These are phyloP conservation scores for Eucalyptus urophylla DNA, from an alignment of 345 rosid species.

Conservation along the genomic window DNA sequence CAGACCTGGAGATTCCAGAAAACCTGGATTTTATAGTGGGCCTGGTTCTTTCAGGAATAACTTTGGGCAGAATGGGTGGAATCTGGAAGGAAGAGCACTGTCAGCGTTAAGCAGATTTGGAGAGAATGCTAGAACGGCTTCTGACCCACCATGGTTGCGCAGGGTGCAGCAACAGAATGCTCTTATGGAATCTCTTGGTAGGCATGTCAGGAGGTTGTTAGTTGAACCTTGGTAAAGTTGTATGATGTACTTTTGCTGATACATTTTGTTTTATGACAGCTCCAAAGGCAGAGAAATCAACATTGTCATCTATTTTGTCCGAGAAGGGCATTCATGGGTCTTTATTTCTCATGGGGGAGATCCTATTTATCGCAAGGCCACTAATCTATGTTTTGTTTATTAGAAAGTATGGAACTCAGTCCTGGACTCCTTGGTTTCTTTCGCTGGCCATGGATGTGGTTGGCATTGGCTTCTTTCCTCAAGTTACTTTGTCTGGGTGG, in stretches of 20 bases:
- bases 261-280: slow-evolving; percentile 12
- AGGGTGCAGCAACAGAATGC: slow-evolving; percentile 60
- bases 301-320: slow-evolving; percentile 41
- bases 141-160: slow-evolving; percentile 37
- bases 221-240: not conserved
- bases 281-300: slow-evolving; percentile 20
- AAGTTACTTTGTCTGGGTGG: slow-evolving; percentile 9
- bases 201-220: not conserved
- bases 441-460: slow-evolving; percentile 58
- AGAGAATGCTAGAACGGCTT: slow-evolving; percentile 53
- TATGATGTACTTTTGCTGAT: not conserved
- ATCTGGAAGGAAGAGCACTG: slow-evolving; percentile 71
- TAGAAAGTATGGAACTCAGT: slow-evolving; percentile 61
- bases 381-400: slow-evolving; percentile 81
- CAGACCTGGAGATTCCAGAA: not conserved
- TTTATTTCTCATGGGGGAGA: slow-evolving; percentile 55
- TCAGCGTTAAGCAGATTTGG: slow-evolving; percentile 72
- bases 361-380: slow-evolving; percentile 73
- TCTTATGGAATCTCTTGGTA: slow-evolving; percentile 44
- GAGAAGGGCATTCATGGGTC: slow-evolving; percentile 62
- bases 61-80: slow-evolving; percentile 32
- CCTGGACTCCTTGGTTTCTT: slow-evolving; percentile 93
- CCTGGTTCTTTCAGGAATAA: slow-evolving; percentile 8
- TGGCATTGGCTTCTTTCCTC: slow-evolving; percentile 47
- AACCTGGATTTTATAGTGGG: slow-evolving; percentile 8